A percentile compares a stretch with the other conserved stretches of the same genome.
Evolutionary conservation across 805 yeast species (phyloP).

Genomic region (Hanseniaspora clermontiae): DNA sequence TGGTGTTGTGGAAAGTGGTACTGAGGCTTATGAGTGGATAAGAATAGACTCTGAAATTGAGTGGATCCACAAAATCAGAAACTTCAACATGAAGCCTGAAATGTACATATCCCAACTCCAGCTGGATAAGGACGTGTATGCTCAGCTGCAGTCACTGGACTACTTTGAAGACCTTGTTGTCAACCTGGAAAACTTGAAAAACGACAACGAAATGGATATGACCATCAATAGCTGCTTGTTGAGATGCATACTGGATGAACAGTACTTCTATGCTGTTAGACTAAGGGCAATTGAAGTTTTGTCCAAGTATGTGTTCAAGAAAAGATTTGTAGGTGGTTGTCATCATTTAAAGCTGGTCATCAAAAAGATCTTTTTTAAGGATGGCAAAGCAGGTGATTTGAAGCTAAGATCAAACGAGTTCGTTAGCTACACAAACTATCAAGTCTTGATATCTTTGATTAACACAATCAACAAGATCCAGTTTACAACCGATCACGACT

Average conservation of each 20-base stretch:
- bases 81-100: conserved; percentile 80
- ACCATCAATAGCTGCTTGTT: conserved; percentile 69
- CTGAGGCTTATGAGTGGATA: conserved; percentile 93
- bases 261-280: conserved; percentile 83
- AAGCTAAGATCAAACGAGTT: conserved; percentile 78
- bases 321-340: conserved; percentile 38
- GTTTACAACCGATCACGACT: conserved; percentile 50
- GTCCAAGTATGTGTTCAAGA: conserved; percentile 46
- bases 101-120: conserved; percentile 90
- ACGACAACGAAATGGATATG: conserved; percentile 29
- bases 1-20: conserved; percentile 19
- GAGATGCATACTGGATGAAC: conserved; percentile 66
- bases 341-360: conserved; percentile 59
- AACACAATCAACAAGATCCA: conserved; percentile 45
- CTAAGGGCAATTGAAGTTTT: conserved; percentile 75
- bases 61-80: conserved; percentile 69
- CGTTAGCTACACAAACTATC: conserved; percentile 52
- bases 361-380: conserved; percentile 53
- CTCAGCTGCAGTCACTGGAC: conserved; percentile 72
- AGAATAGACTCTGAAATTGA: conserved; percentile 96
- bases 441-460: conserved; percentile 60
- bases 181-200: conserved; percentile 2
- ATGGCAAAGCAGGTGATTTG: conserved; percentile 34
- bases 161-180: conserved; percentile 45
- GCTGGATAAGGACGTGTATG: conserved; percentile 92